phyloP scores from a whole-genome alignment of 176 grass and related monocot genomes.

The Aegilops umbellulata region DNA sequence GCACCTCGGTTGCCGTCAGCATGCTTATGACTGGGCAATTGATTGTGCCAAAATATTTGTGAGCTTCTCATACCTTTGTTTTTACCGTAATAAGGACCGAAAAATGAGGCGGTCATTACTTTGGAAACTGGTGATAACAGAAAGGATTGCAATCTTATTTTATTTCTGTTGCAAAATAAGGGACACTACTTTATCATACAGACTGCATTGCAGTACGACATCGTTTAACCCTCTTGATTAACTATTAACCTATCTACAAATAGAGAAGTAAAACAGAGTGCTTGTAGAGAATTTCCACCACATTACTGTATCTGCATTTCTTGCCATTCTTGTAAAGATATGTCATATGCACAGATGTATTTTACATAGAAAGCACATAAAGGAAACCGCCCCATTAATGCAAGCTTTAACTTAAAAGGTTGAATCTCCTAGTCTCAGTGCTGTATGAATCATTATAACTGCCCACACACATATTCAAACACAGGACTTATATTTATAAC shows the following conservation, averaged over 20 bases:
- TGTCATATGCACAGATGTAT: background rate
- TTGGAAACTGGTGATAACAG: background rate
- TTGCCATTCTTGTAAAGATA: background rate
- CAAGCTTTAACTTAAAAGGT: background rate
- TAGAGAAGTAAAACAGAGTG: background rate
- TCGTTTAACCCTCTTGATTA: background rate
- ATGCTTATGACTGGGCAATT: background rate
- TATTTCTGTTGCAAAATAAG: background rate
- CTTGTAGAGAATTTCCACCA: background rate
- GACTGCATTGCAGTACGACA: background rate
- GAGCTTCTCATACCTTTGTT: background rate
- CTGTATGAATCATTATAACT: slow-evolving; percentile 4
- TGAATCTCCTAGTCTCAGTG: background rate
- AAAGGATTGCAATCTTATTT: background rate
- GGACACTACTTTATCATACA: background rate
- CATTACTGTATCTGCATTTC: background rate
- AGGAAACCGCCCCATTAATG: background rate
- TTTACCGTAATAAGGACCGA: background rate
- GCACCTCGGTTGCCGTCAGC: background rate
- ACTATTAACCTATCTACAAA: background rate
- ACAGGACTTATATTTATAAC: background rate
- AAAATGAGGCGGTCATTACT: background rate
- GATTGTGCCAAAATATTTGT: background rate
- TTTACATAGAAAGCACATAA: background rate
- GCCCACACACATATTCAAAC: background rate